A percentile compares a stretch with the other conserved stretches of the same genome.
Evolutionary conservation across 805 yeast genomes (phyloP).

Genomic region (Sugiyamaella mastotermitis): DNA sequence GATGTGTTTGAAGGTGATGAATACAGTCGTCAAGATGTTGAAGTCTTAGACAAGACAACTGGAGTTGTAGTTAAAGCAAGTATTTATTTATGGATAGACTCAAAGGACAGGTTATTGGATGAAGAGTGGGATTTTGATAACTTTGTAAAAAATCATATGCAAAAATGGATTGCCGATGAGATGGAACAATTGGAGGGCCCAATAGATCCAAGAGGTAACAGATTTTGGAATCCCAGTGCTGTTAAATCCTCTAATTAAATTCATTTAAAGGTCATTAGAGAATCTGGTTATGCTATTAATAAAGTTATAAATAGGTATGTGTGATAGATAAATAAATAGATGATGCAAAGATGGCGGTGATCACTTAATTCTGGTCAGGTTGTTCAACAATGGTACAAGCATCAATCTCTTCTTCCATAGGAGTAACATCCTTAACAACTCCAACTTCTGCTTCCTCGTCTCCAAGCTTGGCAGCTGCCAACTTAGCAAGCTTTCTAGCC

Average conservation of each 20-base stretch:
- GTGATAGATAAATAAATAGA: too few species aligned
- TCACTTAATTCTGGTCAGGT: too few species aligned
- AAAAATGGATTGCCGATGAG: slow-evolving; percentile 20
- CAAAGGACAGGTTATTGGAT: slow-evolving; percentile 9
- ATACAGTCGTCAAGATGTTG: slow-evolving; percentile 15
- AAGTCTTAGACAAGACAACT: slow-evolving; percentile 12
- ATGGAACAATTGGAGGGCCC: slow-evolving; percentile 12
- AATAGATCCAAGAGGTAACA: slow-evolving; percentile 12
- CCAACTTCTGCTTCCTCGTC: slow-evolving; percentile 1
- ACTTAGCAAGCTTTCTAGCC: not conserved
- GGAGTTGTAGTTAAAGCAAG: slow-evolving; percentile 8
- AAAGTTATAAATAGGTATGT: too few species aligned
- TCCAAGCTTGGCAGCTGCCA: not conserved
- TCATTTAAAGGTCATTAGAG: too few species aligned
- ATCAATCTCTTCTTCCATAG: not conserved
- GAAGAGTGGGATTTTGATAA: slow-evolving; percentile 22
- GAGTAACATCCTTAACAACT: not conserved
- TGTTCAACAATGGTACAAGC: too few species aligned
- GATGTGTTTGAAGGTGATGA: slow-evolving; percentile 26
- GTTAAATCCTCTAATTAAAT: too few species aligned
- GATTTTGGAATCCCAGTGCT: slow-evolving; percentile 14
- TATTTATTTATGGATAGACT: slow-evolving; percentile 20
- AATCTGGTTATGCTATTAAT: too few species aligned
- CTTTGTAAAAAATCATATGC: slow-evolving; percentile 15
- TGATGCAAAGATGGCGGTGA: not conserved